These are phyloP conservation scores for Globisporangium viniferum DNA, from an alignment of 352 stramenopile genomes.

Conservation along the genomic window DNA sequence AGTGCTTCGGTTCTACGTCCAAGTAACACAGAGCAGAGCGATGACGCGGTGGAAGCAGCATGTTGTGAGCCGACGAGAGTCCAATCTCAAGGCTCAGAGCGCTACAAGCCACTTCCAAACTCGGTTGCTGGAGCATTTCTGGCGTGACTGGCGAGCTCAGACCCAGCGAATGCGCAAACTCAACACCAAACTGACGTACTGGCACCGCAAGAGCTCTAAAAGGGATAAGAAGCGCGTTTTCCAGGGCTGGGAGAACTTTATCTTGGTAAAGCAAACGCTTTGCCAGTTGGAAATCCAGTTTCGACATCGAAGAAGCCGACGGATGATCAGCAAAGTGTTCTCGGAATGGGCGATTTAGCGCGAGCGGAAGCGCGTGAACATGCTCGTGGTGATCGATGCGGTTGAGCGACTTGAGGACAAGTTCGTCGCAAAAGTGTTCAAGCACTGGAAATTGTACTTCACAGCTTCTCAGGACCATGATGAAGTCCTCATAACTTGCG, in stretches of 20 bases:
- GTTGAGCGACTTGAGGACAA: not conserved
- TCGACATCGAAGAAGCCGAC: not conserved
- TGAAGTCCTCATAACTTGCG: too few relatives aligned
- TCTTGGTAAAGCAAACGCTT: not conserved
- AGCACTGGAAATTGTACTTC: conserved; percentile 2
- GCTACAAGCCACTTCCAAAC: not conserved
- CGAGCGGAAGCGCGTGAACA: not conserved
- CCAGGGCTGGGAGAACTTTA: not conserved
- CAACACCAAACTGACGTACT: not conserved
- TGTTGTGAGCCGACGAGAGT: not conserved
- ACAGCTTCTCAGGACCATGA: not conserved
- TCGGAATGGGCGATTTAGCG: conserved; percentile 3
- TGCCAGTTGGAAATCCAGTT: not conserved
- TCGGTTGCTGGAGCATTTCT: not conserved
- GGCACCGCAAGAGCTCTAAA: conserved; percentile 2
- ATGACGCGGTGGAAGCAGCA: not conserved
- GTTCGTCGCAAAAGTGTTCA: not conserved
- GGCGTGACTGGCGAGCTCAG: not conserved
- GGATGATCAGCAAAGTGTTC: not conserved
- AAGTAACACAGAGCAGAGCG: not conserved
- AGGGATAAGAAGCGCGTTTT: not conserved
- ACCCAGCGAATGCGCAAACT: not conserved
- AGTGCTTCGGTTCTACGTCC: not conserved
- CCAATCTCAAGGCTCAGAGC: not conserved
- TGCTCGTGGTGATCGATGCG: not conserved